phyloP scores from a whole-genome alignment of 768 basidiomycete genomes.

The Termitomyces heimii region DNA sequence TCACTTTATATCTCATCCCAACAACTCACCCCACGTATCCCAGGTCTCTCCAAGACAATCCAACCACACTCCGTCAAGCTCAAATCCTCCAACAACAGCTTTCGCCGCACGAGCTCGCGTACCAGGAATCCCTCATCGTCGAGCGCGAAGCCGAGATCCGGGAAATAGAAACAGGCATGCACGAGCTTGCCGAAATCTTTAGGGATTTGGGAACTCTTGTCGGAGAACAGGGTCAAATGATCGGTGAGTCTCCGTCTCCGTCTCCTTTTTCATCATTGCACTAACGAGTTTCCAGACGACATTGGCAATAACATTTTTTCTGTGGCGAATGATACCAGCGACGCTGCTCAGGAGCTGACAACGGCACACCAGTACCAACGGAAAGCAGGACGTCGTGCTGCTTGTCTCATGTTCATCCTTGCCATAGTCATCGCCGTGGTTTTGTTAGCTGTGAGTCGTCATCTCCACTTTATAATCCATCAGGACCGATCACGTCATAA shows the following conservation, averaged over 20 bases:
- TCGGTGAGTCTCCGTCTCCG: slow-evolving; percentile 64
- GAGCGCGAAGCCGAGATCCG: slow-evolving; percentile 94
- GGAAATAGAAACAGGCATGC: slow-evolving; percentile 95
- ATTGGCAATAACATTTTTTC: slow-evolving; percentile 92
- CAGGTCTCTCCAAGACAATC: slow-evolving; percentile 30
- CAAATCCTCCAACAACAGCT: slow-evolving; percentile 66
- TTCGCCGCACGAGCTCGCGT: slow-evolving; percentile 90
- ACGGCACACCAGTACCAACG: slow-evolving; percentile 93
- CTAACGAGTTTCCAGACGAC: slow-evolving; percentile 55
- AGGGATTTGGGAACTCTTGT: slow-evolving; percentile 93
- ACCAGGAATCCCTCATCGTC: slow-evolving; percentile 91
- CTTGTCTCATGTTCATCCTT: slow-evolving; percentile 85
- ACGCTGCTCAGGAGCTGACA: slow-evolving; percentile 80
- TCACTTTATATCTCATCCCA: not conserved
- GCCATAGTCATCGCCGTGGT: slow-evolving; percentile 85
- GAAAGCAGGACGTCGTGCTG: slow-evolving; percentile 85
- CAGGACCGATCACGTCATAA: not conserved
- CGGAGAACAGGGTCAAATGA: slow-evolving; percentile 89
- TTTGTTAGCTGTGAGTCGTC: slow-evolving; percentile 75
- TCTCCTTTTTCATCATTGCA: not conserved
- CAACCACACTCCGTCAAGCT: slow-evolving; percentile 60
- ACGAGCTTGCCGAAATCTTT: slow-evolving; percentile 95
- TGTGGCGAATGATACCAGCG: slow-evolving; percentile 74
- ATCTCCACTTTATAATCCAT: not conserved
- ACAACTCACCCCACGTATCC: slow-evolving; percentile 10